These are phyloP conservation scores for Aspergillus funiculosus DNA, from an alignment of 495 filamentous ascomycete species.

Conservation along the genomic window DNA sequence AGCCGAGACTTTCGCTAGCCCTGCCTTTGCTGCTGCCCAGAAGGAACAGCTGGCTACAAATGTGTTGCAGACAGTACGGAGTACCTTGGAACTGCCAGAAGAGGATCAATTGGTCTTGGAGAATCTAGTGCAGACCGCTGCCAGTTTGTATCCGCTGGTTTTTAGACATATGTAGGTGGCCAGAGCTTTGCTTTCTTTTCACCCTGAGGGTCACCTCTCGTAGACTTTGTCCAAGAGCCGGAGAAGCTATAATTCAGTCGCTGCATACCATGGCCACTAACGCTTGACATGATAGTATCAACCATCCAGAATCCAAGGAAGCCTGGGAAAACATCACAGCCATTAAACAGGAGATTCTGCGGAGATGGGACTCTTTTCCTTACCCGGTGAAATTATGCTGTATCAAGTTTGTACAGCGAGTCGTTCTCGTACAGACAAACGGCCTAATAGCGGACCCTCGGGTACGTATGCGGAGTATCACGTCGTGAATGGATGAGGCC, in stretches of 20 bases:
- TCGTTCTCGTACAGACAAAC: conserved; percentile 85
- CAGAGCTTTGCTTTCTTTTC: conserved; percentile 9
- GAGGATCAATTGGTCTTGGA: conserved; percentile 70
- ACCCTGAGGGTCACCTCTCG: conserved; percentile 11
- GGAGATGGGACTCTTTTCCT: conserved; percentile 77
- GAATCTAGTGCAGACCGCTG: conserved; percentile 74
- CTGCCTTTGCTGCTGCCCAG: conserved; percentile 60
- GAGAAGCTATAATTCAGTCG: neutral
- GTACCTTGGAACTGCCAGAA: conserved; percentile 63
- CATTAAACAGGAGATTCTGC: conserved; percentile 84
- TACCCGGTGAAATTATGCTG: conserved; percentile 81
- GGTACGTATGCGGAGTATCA: conserved; percentile 46
- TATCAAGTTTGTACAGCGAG: conserved; percentile 92
- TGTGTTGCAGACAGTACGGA: conserved; percentile 68
- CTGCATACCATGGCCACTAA: conserved; percentile 24
- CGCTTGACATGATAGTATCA: conserved; percentile 55
- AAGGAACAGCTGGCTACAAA: conserved; percentile 70
- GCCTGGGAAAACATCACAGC: conserved; percentile 82
- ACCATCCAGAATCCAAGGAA: conserved; percentile 68
- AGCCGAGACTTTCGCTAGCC: conserved; percentile 90
- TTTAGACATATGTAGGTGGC: conserved; percentile 86
- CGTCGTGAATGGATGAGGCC: neutral
- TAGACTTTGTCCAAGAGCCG: conserved; percentile 12
- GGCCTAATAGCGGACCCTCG: conserved; percentile 77
- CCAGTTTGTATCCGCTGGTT: conserved; percentile 85